Conservation (phyloP, 257 asterid genomes). For the Nyctanthes arbortristis region DNA sequence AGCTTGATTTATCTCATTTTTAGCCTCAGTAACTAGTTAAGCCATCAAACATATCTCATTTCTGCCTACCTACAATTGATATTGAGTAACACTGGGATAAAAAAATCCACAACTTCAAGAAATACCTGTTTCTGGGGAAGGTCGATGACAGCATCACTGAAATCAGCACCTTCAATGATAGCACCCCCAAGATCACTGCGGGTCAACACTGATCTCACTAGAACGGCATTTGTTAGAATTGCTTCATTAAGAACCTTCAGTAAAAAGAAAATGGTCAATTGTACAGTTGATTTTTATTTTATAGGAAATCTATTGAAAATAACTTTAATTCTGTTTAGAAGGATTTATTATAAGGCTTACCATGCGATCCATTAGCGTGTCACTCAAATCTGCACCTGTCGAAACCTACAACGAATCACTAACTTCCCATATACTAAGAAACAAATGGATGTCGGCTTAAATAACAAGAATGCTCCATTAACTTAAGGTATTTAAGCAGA, state of each 20-base stretch:
- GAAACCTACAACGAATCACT: background rate
- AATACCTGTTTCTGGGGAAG: constrained; percentile 86
- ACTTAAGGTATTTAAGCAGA: too few relatives aligned
- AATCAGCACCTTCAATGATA: constrained; percentile 81
- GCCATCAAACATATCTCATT: background rate
- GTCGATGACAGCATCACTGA: constrained; percentile 93
- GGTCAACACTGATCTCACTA: constrained; percentile 82
- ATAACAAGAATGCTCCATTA: too few relatives aligned
- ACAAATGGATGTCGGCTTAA: too few relatives aligned
- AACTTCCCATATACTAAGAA: background rate
- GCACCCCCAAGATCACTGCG: constrained; percentile 98
- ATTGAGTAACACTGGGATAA: background rate
- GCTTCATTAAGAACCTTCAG: constrained; percentile 87
- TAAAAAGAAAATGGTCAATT: background rate
- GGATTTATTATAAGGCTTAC: constrained; percentile 37
- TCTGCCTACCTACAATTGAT: background rate
- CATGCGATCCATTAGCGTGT: constrained; percentile 98
- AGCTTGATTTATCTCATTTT: too few relatives aligned
- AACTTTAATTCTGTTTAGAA: background rate
- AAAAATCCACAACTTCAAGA: background rate
- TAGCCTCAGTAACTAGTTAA: background rate
- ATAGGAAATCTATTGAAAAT: background rate
- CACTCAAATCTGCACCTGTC: constrained; percentile 94
- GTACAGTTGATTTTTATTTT: background rate
- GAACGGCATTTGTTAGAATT: constrained; percentile 86